Evolutionary conservation across 192 early-diverging fungal genomes (phyloP), one percentile per base, ranked within the genome.

Genomic region (Endogone sp.): DNA sequence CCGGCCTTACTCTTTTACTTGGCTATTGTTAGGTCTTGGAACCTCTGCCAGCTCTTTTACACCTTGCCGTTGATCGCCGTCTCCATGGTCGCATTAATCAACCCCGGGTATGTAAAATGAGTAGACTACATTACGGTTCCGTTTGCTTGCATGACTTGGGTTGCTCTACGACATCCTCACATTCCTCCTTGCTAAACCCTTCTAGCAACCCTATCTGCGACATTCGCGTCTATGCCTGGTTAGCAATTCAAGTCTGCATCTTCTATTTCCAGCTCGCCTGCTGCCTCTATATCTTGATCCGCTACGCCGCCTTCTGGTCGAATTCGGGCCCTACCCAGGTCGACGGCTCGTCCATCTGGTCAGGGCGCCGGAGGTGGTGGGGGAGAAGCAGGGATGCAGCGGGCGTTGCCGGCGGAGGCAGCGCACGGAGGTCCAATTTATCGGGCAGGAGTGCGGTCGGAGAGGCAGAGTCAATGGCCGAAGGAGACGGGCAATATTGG

Each of bases 191-290:
- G n/a, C 4, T 10, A 29, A 37, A 23, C 13, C 25, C 28, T 30
- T 8, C 4, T 10, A 29, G 21, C 4, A 78, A 71, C 56, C 9
- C 64, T 54, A 73, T 74, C 3, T 78, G 77, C 63, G 60, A 78
- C 59, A 69, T 74, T n/a, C 77, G 70, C 64, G 27, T 78, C 58
- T 78, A 68, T 56, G 70, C 68, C 26, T 78, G 77, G 77, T 29
- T 78, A 59, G 71, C 68, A 2, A 72, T 78, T 1, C 77, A 78
- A 56, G 44, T 65, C 4, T 56, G 69, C 49, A 22, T 78, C 30
- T 78, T 78, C 54, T 28, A 28, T 9, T n/a, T 26, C 59, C 27
- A 28, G 59, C 27, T 23, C 59, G 22, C 59, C 22, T 28, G 23
- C n/a, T 60, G 22, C 59, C 4, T 60, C 27, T 66, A 72, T 16